Conservation (phyloP, 352 stramenopile species). For the Albugo candida region DNA sequence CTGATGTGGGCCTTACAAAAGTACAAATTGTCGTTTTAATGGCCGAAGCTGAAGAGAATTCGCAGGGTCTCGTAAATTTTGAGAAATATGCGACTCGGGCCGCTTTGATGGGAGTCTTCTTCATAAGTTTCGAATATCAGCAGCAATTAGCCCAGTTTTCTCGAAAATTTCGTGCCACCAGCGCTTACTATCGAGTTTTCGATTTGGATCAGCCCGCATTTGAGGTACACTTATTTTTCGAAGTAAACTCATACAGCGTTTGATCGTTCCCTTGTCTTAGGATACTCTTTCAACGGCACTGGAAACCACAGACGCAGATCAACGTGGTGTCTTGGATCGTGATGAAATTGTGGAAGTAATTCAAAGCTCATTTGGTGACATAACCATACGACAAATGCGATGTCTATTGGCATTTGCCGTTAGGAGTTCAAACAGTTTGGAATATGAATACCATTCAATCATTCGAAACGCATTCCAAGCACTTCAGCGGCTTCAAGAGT, state of each 20-base stretch:
- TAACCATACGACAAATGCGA: constrained; percentile 35
- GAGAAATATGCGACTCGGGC: constrained; percentile 48
- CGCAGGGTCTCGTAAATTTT: constrained; percentile 53
- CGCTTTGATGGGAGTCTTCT: constrained; percentile 40
- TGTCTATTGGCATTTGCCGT: constrained; percentile 44
- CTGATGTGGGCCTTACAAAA: constrained; percentile 50
- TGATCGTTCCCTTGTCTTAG: constrained; percentile 4
- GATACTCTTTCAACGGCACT: constrained; percentile 35
- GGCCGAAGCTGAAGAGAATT: constrained; percentile 52
- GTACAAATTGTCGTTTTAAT: constrained; percentile 55
- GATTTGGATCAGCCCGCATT: constrained; percentile 68
- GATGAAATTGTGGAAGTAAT: constrained; percentile 35
- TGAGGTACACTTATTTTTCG: constrained; percentile 14
- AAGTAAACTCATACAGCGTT: background rate
- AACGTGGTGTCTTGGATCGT: constrained; percentile 26
- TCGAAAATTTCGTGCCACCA: constrained; percentile 44
- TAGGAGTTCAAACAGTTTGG: constrained; percentile 30
- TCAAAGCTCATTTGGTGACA: constrained; percentile 37
- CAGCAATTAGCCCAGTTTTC: constrained; percentile 31
- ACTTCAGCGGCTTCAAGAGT: constrained; percentile 66
- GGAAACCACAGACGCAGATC: constrained; percentile 42
- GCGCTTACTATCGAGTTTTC: constrained; percentile 56
- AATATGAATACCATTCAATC: constrained; percentile 51
- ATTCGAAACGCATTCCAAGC: constrained; percentile 49
- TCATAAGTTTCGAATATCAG: constrained; percentile 49